Evolutionary conservation across 2,329 filamentous ascomycete genomes (phyloP), one percentile per base, ranked within the genome.

Genomic region (Cylindrodendrum hubeiense): DNA sequence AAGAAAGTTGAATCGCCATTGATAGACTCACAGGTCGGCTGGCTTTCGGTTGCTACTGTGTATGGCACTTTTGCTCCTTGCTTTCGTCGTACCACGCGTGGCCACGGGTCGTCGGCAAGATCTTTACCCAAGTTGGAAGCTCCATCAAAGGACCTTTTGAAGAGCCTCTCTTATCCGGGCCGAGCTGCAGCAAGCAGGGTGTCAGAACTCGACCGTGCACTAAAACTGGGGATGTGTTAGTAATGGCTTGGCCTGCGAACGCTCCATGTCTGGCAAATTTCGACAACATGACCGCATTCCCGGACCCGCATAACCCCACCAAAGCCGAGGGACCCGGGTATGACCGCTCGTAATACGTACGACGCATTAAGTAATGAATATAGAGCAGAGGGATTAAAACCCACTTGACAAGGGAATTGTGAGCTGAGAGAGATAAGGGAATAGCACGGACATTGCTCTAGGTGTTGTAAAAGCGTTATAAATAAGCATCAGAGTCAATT

Each of bases 281-380:
- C 71, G 64, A 71, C 68, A 74, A 72, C 58, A 65, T 71, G 67
- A 69, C 68, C 63, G 69, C 60, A 50, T 39, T 15, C 37, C 10
- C 55, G 12, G 30, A 28, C 60, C 52, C 50, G 50, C 55, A 28
- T 4, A 21, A 24, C 61, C 43, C 67, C 60, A 44, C 50, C 21
- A 8, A 53, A 59, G 70, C 71, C 71, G 71, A 71, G 4, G 53
- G 62, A 67, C 30, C 70, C 71, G 71, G 68, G 24, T 13, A 28
- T 26, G 4, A 13, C 39, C 44, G 17, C 62, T 46, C 52, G 64
- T 65, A 63, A 37, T 46, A 74, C 71, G 70, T 72, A 68, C 71
- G 70, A 70, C 66, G 52, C 15, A 56, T 52, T 46, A 24, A 63
- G 30, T 50, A 44, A 54, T 46, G 41, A 37, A 30, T 52, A 57